Percentiles rank a stretch among this genome's conserved stretches.
Evolutionary conservation across 2,329 filamentous ascomycete genomes (phyloP).

Genomic region (Penicillium brevicompactum): DNA sequence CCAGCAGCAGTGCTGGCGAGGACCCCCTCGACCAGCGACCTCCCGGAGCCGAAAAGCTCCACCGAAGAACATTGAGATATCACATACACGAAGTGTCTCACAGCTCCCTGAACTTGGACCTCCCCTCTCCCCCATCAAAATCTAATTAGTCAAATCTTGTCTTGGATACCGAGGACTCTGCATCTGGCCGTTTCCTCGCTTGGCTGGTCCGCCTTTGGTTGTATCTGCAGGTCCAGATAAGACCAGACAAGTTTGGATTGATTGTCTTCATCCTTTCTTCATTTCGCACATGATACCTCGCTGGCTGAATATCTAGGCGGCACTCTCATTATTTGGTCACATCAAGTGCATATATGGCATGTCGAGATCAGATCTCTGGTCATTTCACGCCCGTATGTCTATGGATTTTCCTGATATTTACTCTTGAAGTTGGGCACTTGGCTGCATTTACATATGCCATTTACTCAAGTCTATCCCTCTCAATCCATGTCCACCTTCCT

Average conservation of each 20-base stretch:
- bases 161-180: not conserved
- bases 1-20: conserved; percentile 58
- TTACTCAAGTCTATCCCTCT: not conserved
- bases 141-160: conserved; percentile 26
- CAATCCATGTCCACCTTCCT: not conserved
- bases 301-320: not conserved
- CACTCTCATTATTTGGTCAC: conserved; percentile 4
- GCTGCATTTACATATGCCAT: conserved; percentile 6
- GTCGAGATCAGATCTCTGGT: conserved; percentile 24
- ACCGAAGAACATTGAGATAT: conserved; percentile 37
- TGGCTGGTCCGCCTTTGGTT: conserved; percentile 22
- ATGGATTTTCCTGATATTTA: conserved; percentile 11
- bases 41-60: conserved; percentile 33
- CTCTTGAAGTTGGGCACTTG: conserved; percentile 9
- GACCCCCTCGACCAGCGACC: conserved; percentile 32
- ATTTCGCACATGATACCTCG: not conserved
- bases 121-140: conserved; percentile 51
- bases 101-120: conserved; percentile 52
- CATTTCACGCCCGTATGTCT: conserved; percentile 16
- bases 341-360: conserved; percentile 31
- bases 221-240: conserved; percentile 5
- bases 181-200: conserved; percentile 1
- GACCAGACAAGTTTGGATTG: not conserved
- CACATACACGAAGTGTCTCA: conserved; percentile 41
- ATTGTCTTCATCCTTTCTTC: not conserved